Evolutionary conservation across 202 grass and related monocot species (phyloP).

Genomic region (Setaria italica): DNA sequence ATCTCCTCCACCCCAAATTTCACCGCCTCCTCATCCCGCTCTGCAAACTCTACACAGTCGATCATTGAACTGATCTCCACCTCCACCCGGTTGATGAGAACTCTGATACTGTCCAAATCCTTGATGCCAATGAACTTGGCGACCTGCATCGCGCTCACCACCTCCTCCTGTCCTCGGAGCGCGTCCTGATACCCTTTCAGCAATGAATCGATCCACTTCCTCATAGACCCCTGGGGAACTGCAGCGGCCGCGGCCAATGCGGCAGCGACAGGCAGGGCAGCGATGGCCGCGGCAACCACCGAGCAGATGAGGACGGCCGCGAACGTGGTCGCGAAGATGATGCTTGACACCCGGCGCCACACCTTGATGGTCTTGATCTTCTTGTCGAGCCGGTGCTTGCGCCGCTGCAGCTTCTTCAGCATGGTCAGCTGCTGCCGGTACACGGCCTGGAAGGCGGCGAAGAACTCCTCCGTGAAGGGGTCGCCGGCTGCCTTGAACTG

Average conservation of each 20-base stretch:
- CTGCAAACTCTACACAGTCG: constrained; percentile 66
- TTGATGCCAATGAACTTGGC: constrained; percentile 87
- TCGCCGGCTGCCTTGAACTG: constrained; percentile 80
- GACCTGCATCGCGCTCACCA: constrained; percentile 84
- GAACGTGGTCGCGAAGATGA: constrained; percentile 84
- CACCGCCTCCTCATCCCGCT: constrained; percentile 67
- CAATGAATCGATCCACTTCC: constrained; percentile 91
- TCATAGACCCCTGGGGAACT: constrained; percentile 81
- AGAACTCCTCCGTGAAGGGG: constrained; percentile 96
- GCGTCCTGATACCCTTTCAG: constrained; percentile 87
- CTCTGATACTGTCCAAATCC: constrained; percentile 83
- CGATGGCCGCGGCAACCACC: constrained; percentile 74
- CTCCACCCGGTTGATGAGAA: constrained; percentile 77
- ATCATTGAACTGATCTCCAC: constrained; percentile 61
- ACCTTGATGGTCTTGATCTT: constrained; percentile 77
- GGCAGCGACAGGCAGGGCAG: constrained; percentile 63
- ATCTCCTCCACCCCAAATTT: constrained; percentile 85
- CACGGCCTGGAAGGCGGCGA: constrained; percentile 76
- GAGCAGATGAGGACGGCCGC: constrained; percentile 87
- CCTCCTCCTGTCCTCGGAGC: constrained; percentile 75
- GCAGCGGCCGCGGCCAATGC: constrained; percentile 75
- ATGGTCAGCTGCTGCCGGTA: constrained; percentile 86
- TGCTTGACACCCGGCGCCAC: constrained; percentile 83
- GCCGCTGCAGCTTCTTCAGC: constrained; percentile 91
- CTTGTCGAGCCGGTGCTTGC: constrained; percentile 80